Conservation (phyloP, 345 rosid genomes). For the Eucalyptus erythrocorys region DNA sequence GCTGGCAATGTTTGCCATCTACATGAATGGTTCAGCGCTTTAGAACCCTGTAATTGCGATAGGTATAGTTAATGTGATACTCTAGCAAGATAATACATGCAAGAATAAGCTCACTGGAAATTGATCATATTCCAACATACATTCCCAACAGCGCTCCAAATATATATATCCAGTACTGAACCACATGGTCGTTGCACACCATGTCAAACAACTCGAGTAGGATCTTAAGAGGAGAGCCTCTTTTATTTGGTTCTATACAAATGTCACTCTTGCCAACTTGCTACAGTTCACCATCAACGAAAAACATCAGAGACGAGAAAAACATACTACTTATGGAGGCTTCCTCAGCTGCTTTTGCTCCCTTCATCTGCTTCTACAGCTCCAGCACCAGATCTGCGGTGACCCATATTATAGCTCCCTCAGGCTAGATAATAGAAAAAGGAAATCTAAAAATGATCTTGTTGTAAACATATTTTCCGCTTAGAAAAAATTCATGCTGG, state of each 20-base stretch:
- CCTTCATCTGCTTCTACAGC: constrained; percentile 32
- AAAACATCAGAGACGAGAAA: not conserved
- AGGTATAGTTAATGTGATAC: not conserved
- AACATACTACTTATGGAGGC: not conserved
- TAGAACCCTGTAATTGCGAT: not conserved
- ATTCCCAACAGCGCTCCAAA: not conserved
- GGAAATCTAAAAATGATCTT: not conserved
- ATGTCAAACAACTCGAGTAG: not conserved
- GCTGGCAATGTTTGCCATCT: not conserved
- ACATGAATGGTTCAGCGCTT: not conserved
- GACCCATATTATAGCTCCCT: not conserved
- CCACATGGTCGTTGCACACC: not conserved
- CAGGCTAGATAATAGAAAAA: not conserved
- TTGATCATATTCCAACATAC: not conserved
- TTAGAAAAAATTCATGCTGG: not conserved
- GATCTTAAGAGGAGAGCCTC: constrained; percentile 6
- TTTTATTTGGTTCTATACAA: constrained; percentile 9
- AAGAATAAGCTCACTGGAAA: not conserved
- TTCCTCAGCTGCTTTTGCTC: not conserved
- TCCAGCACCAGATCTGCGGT: constrained; percentile 64
- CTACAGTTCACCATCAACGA: not conserved
- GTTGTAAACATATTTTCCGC: not conserved
- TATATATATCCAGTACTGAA: not conserved
- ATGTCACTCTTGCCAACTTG: not conserved
- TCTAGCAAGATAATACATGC: not conserved